Evolutionary conservation across 805 yeast species (phyloP), one percentile per base, ranked within the genome.

Genomic region (Spathaspora passalidarum): DNA sequence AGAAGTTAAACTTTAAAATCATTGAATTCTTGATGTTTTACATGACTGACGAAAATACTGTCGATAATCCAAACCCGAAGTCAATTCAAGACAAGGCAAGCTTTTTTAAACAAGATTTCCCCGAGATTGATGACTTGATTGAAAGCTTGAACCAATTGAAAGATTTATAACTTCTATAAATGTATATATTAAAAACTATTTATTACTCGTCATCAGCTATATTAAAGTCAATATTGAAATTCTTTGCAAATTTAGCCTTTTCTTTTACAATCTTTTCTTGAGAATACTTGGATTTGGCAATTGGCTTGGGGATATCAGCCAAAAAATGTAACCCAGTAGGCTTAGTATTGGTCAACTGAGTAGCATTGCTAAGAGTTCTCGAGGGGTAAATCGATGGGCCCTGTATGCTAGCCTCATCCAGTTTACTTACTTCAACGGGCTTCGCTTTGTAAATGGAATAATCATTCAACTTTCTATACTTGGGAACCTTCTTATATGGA

Each of bases 21-120:
- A 71, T 86, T 41, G 91, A 86, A 63, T 86, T 85, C 58, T 64
- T 86, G 43, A 78, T 85, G 45, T 82, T 84, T 57, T 85, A 86
- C 56, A 62, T 86, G 45, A 72, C 80, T 7, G 89, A 88, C 10
- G 92, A 84, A 59, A 63, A 32, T 2, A 45, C 43, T 2, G 39
- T 46, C 3, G 45, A 26, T 17, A 45, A 43, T n/a, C 26, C 45
- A 3, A 43, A 40, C 4, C 45, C 42, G 3, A 54, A 46, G 34
- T 37, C 60, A 7, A 40, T 63, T 1, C 42, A 55, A 43, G 68
- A 71, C 37, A 72, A 72, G 49, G 60, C 72, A 2, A 56, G 56
- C 13, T 56, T 66, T 36, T 69, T 72, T 50, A 62, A 67, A 44
- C 51, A 58, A 1, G 68, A 65, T 26, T 72, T 71, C 45, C 70